phyloP scores from a whole-genome alignment of 2,329 filamentous ascomycete species.

The Bipolaris victoriae region DNA sequence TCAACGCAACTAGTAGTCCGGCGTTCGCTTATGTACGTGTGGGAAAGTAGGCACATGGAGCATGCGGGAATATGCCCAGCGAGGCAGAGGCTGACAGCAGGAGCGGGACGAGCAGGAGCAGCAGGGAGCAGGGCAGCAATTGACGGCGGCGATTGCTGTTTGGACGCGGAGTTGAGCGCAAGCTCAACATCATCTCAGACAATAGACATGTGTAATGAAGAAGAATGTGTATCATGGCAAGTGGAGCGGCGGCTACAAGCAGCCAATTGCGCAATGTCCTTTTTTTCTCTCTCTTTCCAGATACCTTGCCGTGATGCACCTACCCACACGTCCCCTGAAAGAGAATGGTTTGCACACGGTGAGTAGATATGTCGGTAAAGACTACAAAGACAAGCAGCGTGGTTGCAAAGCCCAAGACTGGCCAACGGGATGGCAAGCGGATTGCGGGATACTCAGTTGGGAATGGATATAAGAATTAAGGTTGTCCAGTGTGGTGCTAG shows the following conservation, averaged over 20 bases:
- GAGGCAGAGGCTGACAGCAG: conserved; percentile 11
- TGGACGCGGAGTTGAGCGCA: conserved; percentile 6
- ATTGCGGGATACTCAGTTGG: conserved; percentile 4
- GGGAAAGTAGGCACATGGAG: conserved; percentile 5
- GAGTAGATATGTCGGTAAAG: no score
- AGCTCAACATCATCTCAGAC: conserved; percentile 6
- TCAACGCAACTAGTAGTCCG: conserved; percentile 20
- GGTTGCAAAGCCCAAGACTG: no score
- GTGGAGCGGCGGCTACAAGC: background rate
- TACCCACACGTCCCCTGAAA: no score
- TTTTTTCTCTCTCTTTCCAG: background rate
- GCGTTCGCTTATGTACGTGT: conserved; percentile 12
- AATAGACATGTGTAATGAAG: background rate
- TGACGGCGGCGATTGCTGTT: background rate
- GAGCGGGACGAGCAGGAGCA: no score
- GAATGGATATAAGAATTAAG: conserved; percentile 14
- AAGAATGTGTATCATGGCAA: conserved; percentile 6
- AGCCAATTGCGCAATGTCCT: background rate
- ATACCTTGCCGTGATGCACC: no score
- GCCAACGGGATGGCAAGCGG: no score
- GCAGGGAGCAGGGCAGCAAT: no score
- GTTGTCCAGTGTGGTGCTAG: conserved; percentile 8
- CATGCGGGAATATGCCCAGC: conserved; percentile 9
- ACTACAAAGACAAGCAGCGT: no score
- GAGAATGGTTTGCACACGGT: no score